These are phyloP conservation scores for Stentor coeruleus DNA, from an alignment of 73 alveolate species.

Conservation along the genomic window DNA sequence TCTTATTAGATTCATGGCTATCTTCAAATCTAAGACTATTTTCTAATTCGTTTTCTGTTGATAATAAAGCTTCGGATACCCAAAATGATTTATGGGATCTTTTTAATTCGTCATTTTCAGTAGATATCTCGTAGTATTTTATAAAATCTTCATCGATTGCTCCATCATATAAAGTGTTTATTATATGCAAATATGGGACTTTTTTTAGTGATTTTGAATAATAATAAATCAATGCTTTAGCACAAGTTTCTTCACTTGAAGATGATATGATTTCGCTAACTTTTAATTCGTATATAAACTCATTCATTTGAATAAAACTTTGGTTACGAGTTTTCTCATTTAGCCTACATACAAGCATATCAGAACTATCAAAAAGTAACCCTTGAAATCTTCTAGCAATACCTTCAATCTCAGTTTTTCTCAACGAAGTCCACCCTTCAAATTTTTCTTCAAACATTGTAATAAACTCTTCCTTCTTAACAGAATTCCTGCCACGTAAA, in stretches of 20 bases:
- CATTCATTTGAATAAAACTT: background rate
- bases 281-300: background rate
- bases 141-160: background rate
- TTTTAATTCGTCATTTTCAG: background rate
- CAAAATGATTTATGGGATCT: background rate
- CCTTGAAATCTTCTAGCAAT: background rate
- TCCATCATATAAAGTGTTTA: no score
- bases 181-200: background rate
- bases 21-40: no score
- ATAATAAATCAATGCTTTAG: background rate
- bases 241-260: background rate
- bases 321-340: background rate
- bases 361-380: background rate
- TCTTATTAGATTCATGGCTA: no score
- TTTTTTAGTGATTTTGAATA: background rate
- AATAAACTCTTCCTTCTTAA: background rate
- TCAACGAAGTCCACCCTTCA: no score
- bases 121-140: background rate
- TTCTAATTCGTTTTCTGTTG: background rate
- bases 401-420: no score
- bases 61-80: background rate
- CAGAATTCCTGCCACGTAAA: background rate
- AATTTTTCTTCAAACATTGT: no score
- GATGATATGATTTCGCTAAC: background rate
- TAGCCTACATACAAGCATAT: no score